Evolutionary conservation across 1,284 basidiomycete species (phyloP).

Genomic region (Austroboletus sp.): DNA sequence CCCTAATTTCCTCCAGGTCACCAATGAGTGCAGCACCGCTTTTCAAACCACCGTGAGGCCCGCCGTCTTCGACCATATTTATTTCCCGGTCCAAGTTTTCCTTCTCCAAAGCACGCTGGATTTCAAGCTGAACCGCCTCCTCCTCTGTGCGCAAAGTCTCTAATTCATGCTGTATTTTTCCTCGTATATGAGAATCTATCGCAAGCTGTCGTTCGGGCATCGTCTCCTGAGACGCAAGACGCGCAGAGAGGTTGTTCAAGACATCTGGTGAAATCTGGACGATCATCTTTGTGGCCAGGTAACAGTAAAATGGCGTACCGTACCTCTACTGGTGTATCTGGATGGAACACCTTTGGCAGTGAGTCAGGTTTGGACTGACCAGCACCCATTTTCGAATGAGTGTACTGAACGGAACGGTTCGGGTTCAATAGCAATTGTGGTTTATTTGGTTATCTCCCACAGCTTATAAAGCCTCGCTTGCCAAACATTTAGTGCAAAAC

Average conservation of each 20-base stretch:
- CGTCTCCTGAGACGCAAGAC: conserved; percentile 49
- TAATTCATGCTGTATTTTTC: conserved; percentile 61
- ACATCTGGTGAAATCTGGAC: conserved; percentile 68
- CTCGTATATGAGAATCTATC: conserved; percentile 61
- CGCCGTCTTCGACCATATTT: conserved; percentile 29
- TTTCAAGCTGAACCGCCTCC: conserved; percentile 56
- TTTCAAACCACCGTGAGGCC: conserved; percentile 43
- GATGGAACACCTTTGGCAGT: conserved; percentile 55
- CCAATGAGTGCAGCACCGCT: conserved; percentile 58
- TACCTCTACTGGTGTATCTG: conserved; percentile 61
- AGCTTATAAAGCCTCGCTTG: not conserved
- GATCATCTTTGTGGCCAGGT: not conserved
- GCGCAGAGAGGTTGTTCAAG: conserved; percentile 67
- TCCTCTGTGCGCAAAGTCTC: conserved; percentile 58
- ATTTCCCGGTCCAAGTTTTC: conserved; percentile 74
- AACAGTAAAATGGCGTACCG: conserved; percentile 13
- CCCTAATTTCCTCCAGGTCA: conserved; percentile 65
- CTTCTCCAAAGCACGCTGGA: conserved; percentile 66
- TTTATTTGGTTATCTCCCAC: conserved; percentile 20
- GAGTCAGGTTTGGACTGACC: conserved; percentile 53
- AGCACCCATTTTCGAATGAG: conserved; percentile 48
- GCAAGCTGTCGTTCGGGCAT: conserved; percentile 62
- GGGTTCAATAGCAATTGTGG: not conserved
- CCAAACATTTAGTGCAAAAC: not conserved
- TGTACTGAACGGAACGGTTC: not conserved